Base-by-base conservation (phyloP, 2,329 filamentous ascomycete genomes). In the Tetracladium maxilliforme region DNA sequence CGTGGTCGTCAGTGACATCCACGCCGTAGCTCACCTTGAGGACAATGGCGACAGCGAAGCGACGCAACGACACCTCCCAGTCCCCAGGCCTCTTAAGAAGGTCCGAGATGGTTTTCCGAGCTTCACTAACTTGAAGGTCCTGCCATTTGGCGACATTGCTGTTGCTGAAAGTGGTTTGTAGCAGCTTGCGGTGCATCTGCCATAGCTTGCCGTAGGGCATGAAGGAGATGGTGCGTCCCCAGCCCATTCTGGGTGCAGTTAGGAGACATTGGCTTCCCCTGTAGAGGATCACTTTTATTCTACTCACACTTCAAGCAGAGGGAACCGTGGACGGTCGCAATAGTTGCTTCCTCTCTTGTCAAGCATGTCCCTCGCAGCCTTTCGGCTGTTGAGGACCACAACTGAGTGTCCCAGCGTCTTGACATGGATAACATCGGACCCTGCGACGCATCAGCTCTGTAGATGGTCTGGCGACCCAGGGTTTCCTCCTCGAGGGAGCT, bases 311-410 rank as follows among this genome's bases (percentile, higher is more conserved):
- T 15, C n/a, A 24, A 9, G 4, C 12, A 25, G 10, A 25, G 17
- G 10, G 14, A 62, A 61, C n/a, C 51, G 47, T 7, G 58, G 58
- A 3, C 58, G 35, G 32, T 58, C 52, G 16, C 42, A 44, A 32
- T 57, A 61, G 30, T 57, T 61, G 30, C 44, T 44, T 2, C 57
- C 56, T 11, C 51, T 40, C 27, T 51, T 56, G 28, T 58, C 55
- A 5, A 62, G 42, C 5, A 63, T 40, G n/a, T 60, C 55, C 5
- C 41, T 34, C 13, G 57, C 56, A 4, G 51, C 46, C 22, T 49
- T 40, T 6, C 49, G 43, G 22, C 50, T 57, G 39, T 61, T 58
- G 16, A 62, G 41, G 3, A 60, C 49, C 16, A 62, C 42, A 27
- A 58, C 39, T 5, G 44, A 29, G 33, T 48, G 45, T 35, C 47